These are phyloP conservation scores for Bacidia rubella DNA, from an alignment of 495 filamentous ascomycete genomes.

Conservation along the genomic window DNA sequence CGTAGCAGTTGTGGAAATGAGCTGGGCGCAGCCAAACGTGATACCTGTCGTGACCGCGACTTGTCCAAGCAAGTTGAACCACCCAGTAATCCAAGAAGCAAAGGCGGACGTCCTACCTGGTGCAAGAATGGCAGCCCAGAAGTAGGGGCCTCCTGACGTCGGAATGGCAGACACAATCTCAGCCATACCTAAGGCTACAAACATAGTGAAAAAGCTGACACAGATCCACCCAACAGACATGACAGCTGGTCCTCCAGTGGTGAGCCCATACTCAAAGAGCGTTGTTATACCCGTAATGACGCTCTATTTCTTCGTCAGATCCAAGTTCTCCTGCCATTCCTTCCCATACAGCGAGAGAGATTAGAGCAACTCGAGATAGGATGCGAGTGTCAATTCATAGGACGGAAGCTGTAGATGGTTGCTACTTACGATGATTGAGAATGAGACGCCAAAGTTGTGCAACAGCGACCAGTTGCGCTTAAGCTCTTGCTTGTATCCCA, in stretches of 20 bases:
- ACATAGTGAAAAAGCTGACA: conserved; percentile 44
- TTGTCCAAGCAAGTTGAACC: conserved; percentile 48
- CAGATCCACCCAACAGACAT: conserved; percentile 44
- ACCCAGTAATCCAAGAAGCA: conserved; percentile 51
- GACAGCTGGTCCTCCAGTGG: conserved; percentile 43
- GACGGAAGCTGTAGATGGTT: not conserved
- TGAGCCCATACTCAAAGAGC: conserved; percentile 40
- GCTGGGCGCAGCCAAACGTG: conserved; percentile 47
- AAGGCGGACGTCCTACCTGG: conserved; percentile 42
- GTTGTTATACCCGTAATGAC: conserved; percentile 51
- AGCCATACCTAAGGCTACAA: conserved; percentile 47
- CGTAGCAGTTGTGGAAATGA: conserved; percentile 45
- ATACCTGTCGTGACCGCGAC: conserved; percentile 57
- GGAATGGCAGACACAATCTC: conserved; percentile 56
- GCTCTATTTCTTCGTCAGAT: conserved; percentile 27
- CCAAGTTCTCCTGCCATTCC: not conserved
- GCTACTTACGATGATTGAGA: conserved; percentile 47
- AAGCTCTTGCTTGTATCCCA: conserved; percentile 52
- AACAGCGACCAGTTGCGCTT: conserved; percentile 45
- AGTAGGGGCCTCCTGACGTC: conserved; percentile 51
- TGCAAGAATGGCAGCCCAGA: conserved; percentile 51
- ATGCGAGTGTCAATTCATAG: too few relatives aligned
- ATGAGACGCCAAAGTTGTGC: conserved; percentile 54
- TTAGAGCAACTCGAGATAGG: not conserved
- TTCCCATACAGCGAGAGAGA: not conserved